A percentile compares a stretch with the other conserved stretches of the same genome.
phyloP scores from a whole-genome alignment of 2,329 filamentous ascomycete genomes.

The Penicillium aurantiogriseum region DNA sequence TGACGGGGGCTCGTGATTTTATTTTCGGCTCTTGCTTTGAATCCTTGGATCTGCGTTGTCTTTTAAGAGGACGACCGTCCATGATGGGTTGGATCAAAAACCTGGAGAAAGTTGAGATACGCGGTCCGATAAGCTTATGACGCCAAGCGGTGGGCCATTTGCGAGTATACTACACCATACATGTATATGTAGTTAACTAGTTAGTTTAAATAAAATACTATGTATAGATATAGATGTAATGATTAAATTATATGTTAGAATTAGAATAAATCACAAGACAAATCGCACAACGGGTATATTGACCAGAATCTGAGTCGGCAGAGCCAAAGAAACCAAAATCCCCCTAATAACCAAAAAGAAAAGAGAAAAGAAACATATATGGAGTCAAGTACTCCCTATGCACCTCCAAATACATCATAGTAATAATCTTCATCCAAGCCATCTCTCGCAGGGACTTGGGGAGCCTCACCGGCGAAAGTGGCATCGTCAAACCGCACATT shows the following conservation, averaged over 20 bases:
- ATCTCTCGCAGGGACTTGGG: conserved; percentile 75
- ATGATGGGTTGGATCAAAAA: conserved; percentile 24
- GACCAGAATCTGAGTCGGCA: conserved; percentile 4
- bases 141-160: conserved; percentile 10
- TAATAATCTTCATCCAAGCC: conserved; percentile 91
- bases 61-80: conserved; percentile 38
- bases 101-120: conserved; percentile 13
- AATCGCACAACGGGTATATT: conserved; percentile 14
- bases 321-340: conserved; percentile 1
- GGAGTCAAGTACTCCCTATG: conserved; percentile 13
- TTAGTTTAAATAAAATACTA: background rate
- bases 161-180: background rate
- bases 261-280: background rate
- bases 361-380: background rate
- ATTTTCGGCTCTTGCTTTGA: background rate
- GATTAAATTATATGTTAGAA: background rate
- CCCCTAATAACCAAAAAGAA: background rate
- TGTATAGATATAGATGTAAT: background rate
- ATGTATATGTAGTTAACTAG: no score
- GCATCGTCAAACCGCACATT: conserved; percentile 88
- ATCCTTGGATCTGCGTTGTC: conserved; percentile 36
- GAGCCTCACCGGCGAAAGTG: conserved; percentile 65
- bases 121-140: conserved; percentile 22
- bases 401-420: conserved; percentile 67
- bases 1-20: background rate